Evolutionary conservation across 495 filamentous ascomycete genomes (phyloP).

Genomic region (Baudoinia panamericana): DNA sequence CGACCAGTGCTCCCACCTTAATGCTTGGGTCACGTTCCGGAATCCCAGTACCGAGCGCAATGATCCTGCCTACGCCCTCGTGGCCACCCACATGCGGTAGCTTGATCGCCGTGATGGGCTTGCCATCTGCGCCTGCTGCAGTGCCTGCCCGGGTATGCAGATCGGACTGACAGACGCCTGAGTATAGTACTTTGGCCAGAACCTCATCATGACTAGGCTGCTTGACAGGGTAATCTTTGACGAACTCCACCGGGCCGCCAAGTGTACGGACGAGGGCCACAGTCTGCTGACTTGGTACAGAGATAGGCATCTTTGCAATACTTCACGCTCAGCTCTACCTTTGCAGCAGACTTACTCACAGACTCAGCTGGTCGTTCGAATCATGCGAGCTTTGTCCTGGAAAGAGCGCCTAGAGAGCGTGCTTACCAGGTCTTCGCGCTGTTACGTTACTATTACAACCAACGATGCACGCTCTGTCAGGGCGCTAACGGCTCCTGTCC

Average conservation of each 20-base stretch:
- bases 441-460: too few relatives aligned
- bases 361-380: too few relatives aligned
- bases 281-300: constrained; percentile 34
- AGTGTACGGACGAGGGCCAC: constrained; percentile 30
- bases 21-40: constrained; percentile 19
- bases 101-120: constrained; percentile 37
- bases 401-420: too few relatives aligned
- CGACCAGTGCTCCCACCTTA: constrained; percentile 33
- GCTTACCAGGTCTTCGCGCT: too few relatives aligned
- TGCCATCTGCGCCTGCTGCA: constrained; percentile 33
- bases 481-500: too few relatives aligned
- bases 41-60: constrained; percentile 31
- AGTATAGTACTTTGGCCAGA: constrained; percentile 38
- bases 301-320: constrained; percentile 2
- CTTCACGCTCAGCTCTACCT: too few relatives aligned
- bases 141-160: constrained; percentile 35
- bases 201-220: constrained; percentile 35
- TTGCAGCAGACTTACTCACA: too few relatives aligned
- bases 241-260: constrained; percentile 36
- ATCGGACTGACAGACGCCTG: constrained; percentile 39
- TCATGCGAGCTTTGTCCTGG: too few relatives aligned
- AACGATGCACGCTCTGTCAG: too few relatives aligned
- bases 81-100: constrained; percentile 39
- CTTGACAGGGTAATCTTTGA: constrained; percentile 36
- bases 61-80: constrained; percentile 36